These are phyloP conservation scores for Dentipellis sp. DNA, from an alignment of 768 basidiomycete genomes.

Conservation along the genomic window DNA sequence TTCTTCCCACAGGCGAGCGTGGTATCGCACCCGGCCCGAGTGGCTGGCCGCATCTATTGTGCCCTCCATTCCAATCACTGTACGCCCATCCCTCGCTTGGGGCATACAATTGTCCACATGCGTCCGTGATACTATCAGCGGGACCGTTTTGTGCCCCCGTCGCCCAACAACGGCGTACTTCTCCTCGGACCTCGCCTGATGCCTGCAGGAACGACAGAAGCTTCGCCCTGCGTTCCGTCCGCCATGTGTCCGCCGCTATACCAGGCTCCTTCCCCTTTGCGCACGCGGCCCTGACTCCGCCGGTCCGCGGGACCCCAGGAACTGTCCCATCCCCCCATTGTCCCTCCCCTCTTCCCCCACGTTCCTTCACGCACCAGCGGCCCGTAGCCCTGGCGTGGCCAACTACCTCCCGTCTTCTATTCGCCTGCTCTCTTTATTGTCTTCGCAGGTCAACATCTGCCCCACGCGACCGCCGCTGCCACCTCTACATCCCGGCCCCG, in stretches of 20 bases:
- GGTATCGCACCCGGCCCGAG: background rate
- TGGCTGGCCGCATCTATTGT: background rate
- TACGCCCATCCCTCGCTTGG: background rate
- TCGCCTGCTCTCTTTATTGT: too few relatives aligned
- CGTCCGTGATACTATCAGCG: background rate
- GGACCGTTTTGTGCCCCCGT: background rate
- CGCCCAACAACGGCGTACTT: background rate
- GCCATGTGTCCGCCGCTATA: background rate
- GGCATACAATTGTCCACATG: background rate
- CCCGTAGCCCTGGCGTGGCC: too few relatives aligned
- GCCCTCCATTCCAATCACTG: background rate
- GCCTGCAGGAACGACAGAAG: too few relatives aligned
- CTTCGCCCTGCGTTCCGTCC: too few relatives aligned
- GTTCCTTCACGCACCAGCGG: too few relatives aligned
- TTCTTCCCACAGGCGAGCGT: conserved; percentile 5
- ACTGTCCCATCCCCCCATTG: background rate
- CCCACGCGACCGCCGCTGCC: too few relatives aligned
- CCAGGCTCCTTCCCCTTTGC: background rate
- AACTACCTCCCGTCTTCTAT: too few relatives aligned
- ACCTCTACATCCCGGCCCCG: too few relatives aligned
- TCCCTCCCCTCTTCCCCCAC: too few relatives aligned
- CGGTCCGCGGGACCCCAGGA: background rate
- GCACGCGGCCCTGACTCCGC: too few relatives aligned
- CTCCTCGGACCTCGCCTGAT: background rate
- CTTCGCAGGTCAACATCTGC: too few relatives aligned